These are phyloP conservation scores for Leptographium galeiforme DNA, from an alignment of 2,329 filamentous ascomycete species.

Conservation along the genomic window DNA sequence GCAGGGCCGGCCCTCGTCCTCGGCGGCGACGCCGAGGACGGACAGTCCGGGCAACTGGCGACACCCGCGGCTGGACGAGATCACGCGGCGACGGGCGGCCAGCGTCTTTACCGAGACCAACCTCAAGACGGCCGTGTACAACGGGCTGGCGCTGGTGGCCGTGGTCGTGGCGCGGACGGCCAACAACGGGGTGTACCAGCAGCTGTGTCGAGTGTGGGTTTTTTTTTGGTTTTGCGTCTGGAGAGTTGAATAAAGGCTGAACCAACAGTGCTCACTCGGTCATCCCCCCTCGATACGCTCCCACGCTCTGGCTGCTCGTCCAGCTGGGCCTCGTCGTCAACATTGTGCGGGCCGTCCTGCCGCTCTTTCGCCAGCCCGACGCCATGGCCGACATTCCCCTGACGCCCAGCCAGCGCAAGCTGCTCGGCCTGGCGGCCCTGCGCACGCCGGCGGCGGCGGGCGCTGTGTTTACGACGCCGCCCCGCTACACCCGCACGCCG, in stretches of 20 bases:
- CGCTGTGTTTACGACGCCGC: constrained; percentile 70
- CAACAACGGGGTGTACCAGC: constrained; percentile 17
- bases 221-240: neutral
- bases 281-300: constrained; percentile 21
- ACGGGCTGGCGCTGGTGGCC: constrained; percentile 29
- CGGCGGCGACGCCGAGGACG: constrained; percentile 13
- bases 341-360: constrained; percentile 55
- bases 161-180: constrained; percentile 13
- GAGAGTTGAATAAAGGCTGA: neutral
- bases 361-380: constrained; percentile 60
- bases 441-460: constrained; percentile 50
- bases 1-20: neutral
- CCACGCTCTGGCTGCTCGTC: constrained; percentile 31
- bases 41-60: constrained; percentile 72
- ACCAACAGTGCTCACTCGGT: constrained; percentile 18
- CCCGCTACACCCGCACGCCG: constrained; percentile 68
- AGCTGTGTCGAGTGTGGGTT: constrained; percentile 24
- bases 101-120: constrained; percentile 70
- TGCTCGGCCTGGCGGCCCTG: constrained; percentile 67
- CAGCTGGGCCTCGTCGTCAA: constrained; percentile 54
- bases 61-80: constrained; percentile 80
- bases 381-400: constrained; percentile 79
- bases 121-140: constrained; percentile 55
- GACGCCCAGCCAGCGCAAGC: constrained; percentile 72
- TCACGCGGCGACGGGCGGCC: constrained; percentile 65